Evolutionary conservation across 371 early-diverging fungal genomes (phyloP).

Genomic region (Massospora cicadina): DNA sequence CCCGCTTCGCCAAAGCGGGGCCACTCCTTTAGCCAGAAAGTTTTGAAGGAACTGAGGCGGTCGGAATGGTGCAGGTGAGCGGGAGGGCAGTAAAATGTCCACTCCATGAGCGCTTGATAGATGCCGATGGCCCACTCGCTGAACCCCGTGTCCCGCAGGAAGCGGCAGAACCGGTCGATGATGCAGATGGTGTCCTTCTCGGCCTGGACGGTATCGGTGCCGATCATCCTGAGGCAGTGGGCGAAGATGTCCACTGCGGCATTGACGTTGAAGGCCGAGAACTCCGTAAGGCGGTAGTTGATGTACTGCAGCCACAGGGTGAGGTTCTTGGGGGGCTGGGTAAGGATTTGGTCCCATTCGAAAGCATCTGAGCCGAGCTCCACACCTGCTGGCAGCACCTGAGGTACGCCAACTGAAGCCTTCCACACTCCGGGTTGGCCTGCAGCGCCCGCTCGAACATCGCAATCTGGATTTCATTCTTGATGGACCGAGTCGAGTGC

Average conservation of each 20-base stretch:
- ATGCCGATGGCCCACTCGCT: slow-evolving; percentile 44
- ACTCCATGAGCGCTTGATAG: slow-evolving; percentile 54
- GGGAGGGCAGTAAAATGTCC: slow-evolving; percentile 40
- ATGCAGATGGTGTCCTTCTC: slow-evolving; percentile 45
- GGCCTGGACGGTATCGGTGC: slow-evolving; percentile 19
- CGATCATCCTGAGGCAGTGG: slow-evolving; percentile 29
- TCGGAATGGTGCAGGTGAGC: slow-evolving; percentile 20
- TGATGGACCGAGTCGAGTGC: slow-evolving; percentile 20
- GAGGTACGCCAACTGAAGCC: slow-evolving; percentile 37
- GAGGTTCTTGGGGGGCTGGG: slow-evolving; percentile 24
- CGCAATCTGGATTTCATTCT: slow-evolving; percentile 46
- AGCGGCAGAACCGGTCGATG: slow-evolving; percentile 34
- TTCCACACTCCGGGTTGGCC: slow-evolving; percentile 34
- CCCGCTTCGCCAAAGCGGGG: slow-evolving; percentile 60
- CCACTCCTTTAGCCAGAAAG: slow-evolving; percentile 61
- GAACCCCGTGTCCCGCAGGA: slow-evolving; percentile 45
- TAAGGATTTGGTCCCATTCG: slow-evolving; percentile 49
- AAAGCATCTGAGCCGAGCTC: slow-evolving; percentile 33
- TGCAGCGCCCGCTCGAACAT: slow-evolving; percentile 56
- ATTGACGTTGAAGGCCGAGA: slow-evolving; percentile 39
- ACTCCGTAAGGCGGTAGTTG: slow-evolving; percentile 51
- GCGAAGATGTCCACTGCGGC: slow-evolving; percentile 40
- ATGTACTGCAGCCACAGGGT: slow-evolving; percentile 60
- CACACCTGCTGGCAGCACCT: slow-evolving; percentile 32
- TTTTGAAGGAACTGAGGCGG: slow-evolving; percentile 33